Base-by-base conservation (phyloP, 768 basidiomycete genomes). In the Phlegmacium glaucopus region DNA sequence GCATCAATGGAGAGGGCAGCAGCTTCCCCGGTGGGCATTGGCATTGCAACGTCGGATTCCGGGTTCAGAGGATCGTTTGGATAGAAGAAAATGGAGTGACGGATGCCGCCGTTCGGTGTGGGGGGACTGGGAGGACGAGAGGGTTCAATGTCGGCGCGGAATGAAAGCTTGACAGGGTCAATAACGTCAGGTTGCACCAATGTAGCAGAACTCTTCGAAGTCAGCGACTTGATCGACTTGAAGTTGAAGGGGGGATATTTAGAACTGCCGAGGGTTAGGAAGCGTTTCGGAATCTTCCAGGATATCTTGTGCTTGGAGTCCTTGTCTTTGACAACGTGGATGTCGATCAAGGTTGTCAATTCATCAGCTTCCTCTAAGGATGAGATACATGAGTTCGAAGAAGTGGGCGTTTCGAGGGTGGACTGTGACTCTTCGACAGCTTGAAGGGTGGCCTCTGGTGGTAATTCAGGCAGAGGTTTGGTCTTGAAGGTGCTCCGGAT, bases 1-100 rank as follows among this genome's bases (percentile, higher is more conserved):
- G 45, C 25, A n/a, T 55, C 54, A 37, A 61, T 34, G 12, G 13
- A 17, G 9, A 47, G 16, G n/a, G 28, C 27, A n/a, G 13, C 13
- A 17, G 44, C 44, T 7, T 8, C 44, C 17, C 34, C 13, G n/a
- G 32, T 34, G n/a, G n/a, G 32, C 32, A 34, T 34, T 10, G 32
- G 32, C 32, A 34, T 34, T n/a, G 3, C 32, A 34, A 34, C 6
- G n/a, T 34, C 32, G 2, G n/a, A 3, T 11, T n/a, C n/a, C 11
- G 32, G 11, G n/a, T 34, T 34, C 11, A n/a, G 11, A n/a, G 32
- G 32, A n/a, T 34, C 32, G 32, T 34, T 34, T n/a, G n/a, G 32
- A n/a, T 11, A n/a, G n/a, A 11, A 34, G 6, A 34, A 4, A 10
- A n/a, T 6, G n/a, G 32, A 34, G 32, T n/a, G 11, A 34, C 32